Percentiles rank a stretch among this genome's conserved stretches.
phyloP scores from a whole-genome alignment of 116 monocot species.

The Iris pallida region DNA sequence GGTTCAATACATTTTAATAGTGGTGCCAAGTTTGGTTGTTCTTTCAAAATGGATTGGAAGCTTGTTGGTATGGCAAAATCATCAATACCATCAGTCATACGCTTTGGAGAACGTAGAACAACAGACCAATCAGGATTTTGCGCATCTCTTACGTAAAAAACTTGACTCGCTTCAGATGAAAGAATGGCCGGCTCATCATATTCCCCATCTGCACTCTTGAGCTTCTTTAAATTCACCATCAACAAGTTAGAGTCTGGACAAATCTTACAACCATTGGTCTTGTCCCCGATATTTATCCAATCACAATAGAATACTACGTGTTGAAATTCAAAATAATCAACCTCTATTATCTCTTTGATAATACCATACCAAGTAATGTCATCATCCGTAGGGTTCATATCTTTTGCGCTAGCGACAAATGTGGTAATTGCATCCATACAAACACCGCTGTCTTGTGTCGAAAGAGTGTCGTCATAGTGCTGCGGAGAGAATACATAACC shows the following conservation, averaged over 20 bases:
- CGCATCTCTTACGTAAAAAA: too few species aligned
- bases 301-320: constrained; percentile 1
- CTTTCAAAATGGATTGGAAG: too few species aligned
- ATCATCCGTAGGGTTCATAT: not conserved
- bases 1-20: too few species aligned
- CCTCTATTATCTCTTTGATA: not conserved
- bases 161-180: too few species aligned
- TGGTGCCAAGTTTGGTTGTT: too few species aligned
- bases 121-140: too few species aligned
- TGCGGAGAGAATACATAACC: not conserved
- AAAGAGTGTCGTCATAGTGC: not conserved
- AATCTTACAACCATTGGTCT: not conserved
- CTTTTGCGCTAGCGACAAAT: not conserved
- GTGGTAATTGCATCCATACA: constrained; percentile 4
- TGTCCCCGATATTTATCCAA: not conserved
- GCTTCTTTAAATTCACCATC: not conserved
- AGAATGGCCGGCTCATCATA: too few species aligned
- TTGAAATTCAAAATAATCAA: not conserved
- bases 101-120: too few species aligned
- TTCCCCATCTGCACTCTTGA: not conserved
- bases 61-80: too few species aligned
- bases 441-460: constrained; percentile 3
- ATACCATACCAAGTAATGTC: constrained; percentile 1
- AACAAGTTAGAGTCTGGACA: not conserved
- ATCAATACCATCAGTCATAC: too few species aligned